Evolutionary conservation across 148 eudicot species (phyloP).

Genomic region (Arctostaphylos glauca): DNA sequence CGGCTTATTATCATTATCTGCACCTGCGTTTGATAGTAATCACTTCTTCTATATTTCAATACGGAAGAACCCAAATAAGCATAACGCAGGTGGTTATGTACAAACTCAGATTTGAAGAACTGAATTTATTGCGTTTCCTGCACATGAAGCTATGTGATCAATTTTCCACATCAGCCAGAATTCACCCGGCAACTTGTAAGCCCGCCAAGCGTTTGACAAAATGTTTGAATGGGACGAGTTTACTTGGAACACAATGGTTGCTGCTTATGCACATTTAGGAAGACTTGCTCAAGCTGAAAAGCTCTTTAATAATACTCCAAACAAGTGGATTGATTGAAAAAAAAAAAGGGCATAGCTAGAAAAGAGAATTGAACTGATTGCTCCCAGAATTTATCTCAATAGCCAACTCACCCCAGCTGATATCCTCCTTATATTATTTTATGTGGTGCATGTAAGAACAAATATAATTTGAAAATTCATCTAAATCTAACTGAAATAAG

Average conservation of each 20-base stretch:
- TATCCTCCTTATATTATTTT: too few relatives aligned
- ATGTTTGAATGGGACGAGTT: conserved; percentile 70
- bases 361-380: too few relatives aligned
- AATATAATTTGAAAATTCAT: too few relatives aligned
- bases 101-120: conserved; percentile 5
- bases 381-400: too few relatives aligned
- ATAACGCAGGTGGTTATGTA: too few relatives aligned
- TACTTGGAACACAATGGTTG: conserved; percentile 68
- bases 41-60: background rate
- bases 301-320: conserved; percentile 53
- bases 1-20: background rate
- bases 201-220: conserved; percentile 58
- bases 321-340: too few relatives aligned
- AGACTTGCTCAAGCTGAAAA: conserved; percentile 52
- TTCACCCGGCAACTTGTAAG: conserved; percentile 22
- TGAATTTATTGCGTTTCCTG: background rate
- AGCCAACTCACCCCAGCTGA: too few relatives aligned
- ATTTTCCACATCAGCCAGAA: conserved; percentile 5
- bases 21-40: background rate
- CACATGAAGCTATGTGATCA: background rate
- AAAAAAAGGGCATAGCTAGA: too few relatives aligned
- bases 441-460: too few relatives aligned
- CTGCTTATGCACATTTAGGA: conserved; percentile 54
- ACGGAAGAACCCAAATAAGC: background rate
- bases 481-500: too few relatives aligned